These are phyloP conservation scores for Bretschneidera sinensis DNA, from an alignment of 345 rosid species.

Conservation along the genomic window DNA sequence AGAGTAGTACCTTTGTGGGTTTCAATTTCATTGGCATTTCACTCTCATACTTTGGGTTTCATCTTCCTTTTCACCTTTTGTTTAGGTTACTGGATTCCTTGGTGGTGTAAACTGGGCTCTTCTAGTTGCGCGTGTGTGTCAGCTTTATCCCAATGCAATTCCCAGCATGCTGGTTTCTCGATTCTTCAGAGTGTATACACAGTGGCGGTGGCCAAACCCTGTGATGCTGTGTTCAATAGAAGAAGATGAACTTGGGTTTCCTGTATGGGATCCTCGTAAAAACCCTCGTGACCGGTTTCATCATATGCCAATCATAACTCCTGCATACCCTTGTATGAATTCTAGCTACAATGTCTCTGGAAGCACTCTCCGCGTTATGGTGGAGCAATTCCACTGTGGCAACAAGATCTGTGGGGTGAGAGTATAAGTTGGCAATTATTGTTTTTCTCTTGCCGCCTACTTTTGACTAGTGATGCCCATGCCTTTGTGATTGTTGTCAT, in stretches of 20 bases:
- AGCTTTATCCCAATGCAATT: slow-evolving; percentile 72
- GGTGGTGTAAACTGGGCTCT: slow-evolving; percentile 84
- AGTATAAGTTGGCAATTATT: not conserved
- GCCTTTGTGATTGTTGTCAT: slow-evolving; percentile 1
- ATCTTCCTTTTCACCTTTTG: slow-evolving; percentile 1
- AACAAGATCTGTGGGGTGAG: slow-evolving; percentile 56
- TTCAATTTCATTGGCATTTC: slow-evolving; percentile 2
- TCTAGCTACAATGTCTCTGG: slow-evolving; percentile 72
- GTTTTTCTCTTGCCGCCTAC: not conserved
- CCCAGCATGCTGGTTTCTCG: slow-evolving; percentile 71
- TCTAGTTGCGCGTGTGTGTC: slow-evolving; percentile 71
- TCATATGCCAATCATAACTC: slow-evolving; percentile 76
- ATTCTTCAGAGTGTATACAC: slow-evolving; percentile 62
- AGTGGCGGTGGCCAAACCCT: slow-evolving; percentile 85
- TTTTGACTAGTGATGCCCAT: slow-evolving; percentile 8
- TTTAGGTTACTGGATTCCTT: slow-evolving; percentile 68
- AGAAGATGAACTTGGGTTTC: slow-evolving; percentile 60
- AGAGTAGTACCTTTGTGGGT: slow-evolving; percentile 19
- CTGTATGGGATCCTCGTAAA: slow-evolving; percentile 69
- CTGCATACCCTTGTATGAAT: slow-evolving; percentile 85
- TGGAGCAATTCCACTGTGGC: slow-evolving; percentile 63
- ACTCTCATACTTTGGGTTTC: not conserved
- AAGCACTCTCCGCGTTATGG: slow-evolving; percentile 70
- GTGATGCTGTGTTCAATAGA: slow-evolving; percentile 72
- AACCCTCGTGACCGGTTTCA: slow-evolving; percentile 61